These are phyloP conservation scores for Schoenoplectus triqueter DNA, from an alignment of 202 grass and related monocot species.

Conservation along the genomic window DNA sequence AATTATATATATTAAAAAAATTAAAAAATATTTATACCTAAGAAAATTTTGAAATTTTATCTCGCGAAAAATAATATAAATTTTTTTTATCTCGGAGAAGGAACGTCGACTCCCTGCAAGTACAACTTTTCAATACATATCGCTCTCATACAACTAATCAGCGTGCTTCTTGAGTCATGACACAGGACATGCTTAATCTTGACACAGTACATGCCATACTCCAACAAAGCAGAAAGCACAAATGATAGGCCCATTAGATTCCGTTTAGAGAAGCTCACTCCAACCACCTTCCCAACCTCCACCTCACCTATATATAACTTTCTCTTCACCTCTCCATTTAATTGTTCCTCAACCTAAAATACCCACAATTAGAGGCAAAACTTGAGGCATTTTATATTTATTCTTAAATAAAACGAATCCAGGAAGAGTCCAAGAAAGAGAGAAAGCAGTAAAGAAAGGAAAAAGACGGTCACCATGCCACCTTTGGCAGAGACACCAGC, in stretches of 20 bases:
- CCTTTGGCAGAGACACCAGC: conserved; percentile 62
- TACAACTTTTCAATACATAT: background rate
- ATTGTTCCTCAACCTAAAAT: background rate
- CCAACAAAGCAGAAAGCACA: conserved; percentile 20
- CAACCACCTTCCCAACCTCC: conserved; percentile 24
- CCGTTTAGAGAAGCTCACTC: conserved; percentile 35
- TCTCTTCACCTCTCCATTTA: conserved; percentile 25
- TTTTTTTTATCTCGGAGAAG: no score
- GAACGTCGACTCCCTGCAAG: no score
- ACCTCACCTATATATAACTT: conserved; percentile 37
- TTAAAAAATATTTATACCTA: no score
- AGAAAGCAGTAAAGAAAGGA: background rate
- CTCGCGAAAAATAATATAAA: no score
- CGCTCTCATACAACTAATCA: conserved; percentile 12
- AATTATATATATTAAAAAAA: no score
- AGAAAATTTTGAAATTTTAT: no score
- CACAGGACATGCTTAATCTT: background rate
- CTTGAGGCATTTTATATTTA: no score
- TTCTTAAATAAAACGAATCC: background rate
- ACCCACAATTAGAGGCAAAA: background rate
- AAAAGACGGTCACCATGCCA: conserved; percentile 47
- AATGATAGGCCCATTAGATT: conserved; percentile 36
- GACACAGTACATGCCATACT: background rate
- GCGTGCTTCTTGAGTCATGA: background rate
- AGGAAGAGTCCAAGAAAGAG: conserved; percentile 19